A percentile compares a stretch with the other conserved stretches of the same genome.
phyloP scores from a whole-genome alignment of 2,329 filamentous ascomycete species.

The Parastagonospora nodorum region DNA sequence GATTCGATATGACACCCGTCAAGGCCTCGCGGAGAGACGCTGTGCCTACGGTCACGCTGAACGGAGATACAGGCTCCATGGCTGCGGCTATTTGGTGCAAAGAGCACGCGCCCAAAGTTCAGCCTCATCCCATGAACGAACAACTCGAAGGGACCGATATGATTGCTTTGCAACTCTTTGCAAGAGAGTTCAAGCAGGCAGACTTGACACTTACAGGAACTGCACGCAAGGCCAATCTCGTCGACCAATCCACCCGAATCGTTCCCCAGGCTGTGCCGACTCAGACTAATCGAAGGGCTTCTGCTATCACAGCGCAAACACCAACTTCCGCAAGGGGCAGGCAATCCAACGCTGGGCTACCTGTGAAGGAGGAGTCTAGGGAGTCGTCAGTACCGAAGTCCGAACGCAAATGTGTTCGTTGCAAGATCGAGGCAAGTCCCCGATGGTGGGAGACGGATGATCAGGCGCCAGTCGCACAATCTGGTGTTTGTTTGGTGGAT shows the following conservation, averaged over 20 bases:
- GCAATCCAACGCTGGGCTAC: slow-evolving; percentile 41
- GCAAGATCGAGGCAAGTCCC: slow-evolving; percentile 70
- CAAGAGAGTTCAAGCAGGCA: slow-evolving; percentile 90
- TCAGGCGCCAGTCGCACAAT: slow-evolving; percentile 6
- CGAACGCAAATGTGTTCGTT: slow-evolving; percentile 50
- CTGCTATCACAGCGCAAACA: slow-evolving; percentile 40
- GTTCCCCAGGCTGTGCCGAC: slow-evolving; percentile 39
- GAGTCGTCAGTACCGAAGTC: slow-evolving; percentile 34
- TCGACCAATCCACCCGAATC: slow-evolving; percentile 65
- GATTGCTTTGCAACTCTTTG: slow-evolving; percentile 84
- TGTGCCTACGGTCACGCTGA: slow-evolving; percentile 77
- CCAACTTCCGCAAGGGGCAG: slow-evolving; percentile 42
- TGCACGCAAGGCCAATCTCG: slow-evolving; percentile 85
- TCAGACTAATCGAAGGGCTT: slow-evolving; percentile 48
- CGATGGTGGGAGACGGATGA: slow-evolving; percentile 56
- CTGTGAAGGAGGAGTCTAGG: slow-evolving; percentile 44
- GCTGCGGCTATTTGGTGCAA: slow-evolving; percentile 91
- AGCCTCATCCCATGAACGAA: slow-evolving; percentile 80
- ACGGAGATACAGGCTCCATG: slow-evolving; percentile 80
- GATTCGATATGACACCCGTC: slow-evolving; percentile 87
- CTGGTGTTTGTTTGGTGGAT: slow-evolving; percentile 22
- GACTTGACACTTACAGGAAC: slow-evolving; percentile 89
- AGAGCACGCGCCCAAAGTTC: slow-evolving; percentile 74
- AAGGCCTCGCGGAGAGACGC: slow-evolving; percentile 87
- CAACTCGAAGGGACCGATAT: slow-evolving; percentile 70